Base-by-base conservation (phyloP, 345 rosid species). In the Moricandia moricandioides region DNA sequence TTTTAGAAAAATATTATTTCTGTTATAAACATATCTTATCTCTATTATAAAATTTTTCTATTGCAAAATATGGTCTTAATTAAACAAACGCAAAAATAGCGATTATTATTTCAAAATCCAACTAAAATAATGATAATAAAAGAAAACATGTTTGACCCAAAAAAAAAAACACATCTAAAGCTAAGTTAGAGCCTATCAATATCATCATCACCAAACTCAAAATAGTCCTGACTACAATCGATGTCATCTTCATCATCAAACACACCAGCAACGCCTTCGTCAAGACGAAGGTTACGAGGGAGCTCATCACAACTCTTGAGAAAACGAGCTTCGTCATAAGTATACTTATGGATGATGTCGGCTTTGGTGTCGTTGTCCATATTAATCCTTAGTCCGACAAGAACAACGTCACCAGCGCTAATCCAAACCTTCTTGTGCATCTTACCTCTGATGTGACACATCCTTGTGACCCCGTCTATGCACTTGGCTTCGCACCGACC, bases 51-150 rank as follows among this genome's bases (percentile, higher is more conserved):
- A n/a, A n/a, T n/a, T n/a, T n/a, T n/a, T n/a, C n/a, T n/a, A n/a
- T n/a, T n/a, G n/a, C n/a, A n/a, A n/a, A n/a, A n/a, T n/a, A n/a
- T n/a, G n/a, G n/a, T n/a, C n/a, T n/a, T n/a, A n/a, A n/a, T 21
- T 21, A 21, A 21, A 21, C 24, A 21, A 21, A 21, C 24, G 24
- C 24, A 21, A 21, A 21, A n/a, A n/a, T n/a, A n/a, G 24, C 2
- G 24, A 21, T 21, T n/a, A n/a, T n/a, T n/a, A n/a, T 66, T 65
- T 59, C 66, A 74, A 66, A 58, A 56, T 65, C 3, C 31, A 57
- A n/a, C 17, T 45, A 33, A 1, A 33, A 7, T 33, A 33, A 33
- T 30, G 24, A 21, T 4, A 30, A 30, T 5, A 30, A 29, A 29
- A 37, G 13, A n/a, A n/a, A n/a, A n/a, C n/a, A n/a, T n/a, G n/a